Base-by-base conservation (phyloP, 306 rosid genomes). In the Arachis hypogaea region DNA sequence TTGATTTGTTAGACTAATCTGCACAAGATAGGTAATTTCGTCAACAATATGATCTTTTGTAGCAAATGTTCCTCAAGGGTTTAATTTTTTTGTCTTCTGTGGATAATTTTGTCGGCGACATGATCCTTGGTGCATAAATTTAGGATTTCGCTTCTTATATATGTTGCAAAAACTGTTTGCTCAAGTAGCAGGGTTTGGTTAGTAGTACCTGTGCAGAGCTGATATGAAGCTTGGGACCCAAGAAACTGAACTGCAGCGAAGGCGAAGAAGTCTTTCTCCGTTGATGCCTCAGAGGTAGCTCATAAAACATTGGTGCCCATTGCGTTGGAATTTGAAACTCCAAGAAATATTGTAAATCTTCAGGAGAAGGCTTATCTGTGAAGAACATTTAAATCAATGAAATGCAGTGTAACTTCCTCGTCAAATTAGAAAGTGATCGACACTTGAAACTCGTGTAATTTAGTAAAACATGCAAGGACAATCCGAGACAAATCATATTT, bases 251-350 rank as follows among this genome's bases (percentile, higher is more conserved):
- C 77, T 87, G 96, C 68, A 89, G 73, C 75, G 89, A 66, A 73
- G 91, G 86, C 70, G 91, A 85, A 54, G 82, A 50, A 9, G 84
- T 66, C 77, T 75, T 83, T 77, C 54, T 92, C 77, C 73, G 40
- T 65, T 82, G 93, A 84, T 87, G 96, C 76, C 96, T 77, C 40
- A 92, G 91, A 76, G 97, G 96, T 61, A 92, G 84, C 82, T 92
- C 96, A 56, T 89, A 81, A 75, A 89, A 92, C 88, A 89, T 86
- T 30, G 97, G 97, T 61, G 88, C 97, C 97, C 97, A 92, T 80
- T 92, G 97, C 79, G 87, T 80, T 11, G 97, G 96, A 84, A 92
- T 86, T 87, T 92, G 97, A 73, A 89, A 92, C 86, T 92, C 97
- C 88, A 92, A 84, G 82, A 92, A 92, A 81, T 79, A 83, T 52